phyloP scores from a whole-genome alignment of 2,329 filamentous ascomycete genomes.

The Parascedosporium putredinis region DNA sequence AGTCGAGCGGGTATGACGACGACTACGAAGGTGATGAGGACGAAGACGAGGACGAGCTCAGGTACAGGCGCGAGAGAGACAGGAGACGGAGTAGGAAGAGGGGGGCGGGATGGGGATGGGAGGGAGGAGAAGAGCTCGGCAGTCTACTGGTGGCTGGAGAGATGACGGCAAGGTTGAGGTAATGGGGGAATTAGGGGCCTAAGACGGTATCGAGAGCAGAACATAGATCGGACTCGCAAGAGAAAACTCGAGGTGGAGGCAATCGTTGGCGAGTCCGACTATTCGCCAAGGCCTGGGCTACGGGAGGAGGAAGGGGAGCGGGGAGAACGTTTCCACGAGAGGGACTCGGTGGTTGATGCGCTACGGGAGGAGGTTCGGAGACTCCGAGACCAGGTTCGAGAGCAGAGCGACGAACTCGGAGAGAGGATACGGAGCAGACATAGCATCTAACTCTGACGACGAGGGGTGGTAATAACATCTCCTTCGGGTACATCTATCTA shows the following conservation, averaged over 20 bases:
- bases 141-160: not conserved
- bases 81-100: not conserved
- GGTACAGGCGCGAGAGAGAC: not conserved
- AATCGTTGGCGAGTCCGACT: not conserved
- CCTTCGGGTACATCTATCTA: no score
- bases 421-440: slow-evolving; percentile 2
- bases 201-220: not conserved
- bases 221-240: not conserved
- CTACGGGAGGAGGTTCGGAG: not conserved
- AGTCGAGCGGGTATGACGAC: no score
- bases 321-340: not conserved
- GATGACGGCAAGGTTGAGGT: not conserved
- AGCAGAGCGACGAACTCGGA: slow-evolving; percentile 2
- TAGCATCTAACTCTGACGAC: slow-evolving; percentile 3
- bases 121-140: not conserved
- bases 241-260: not conserved
- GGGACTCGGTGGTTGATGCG: not conserved
- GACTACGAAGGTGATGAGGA: not conserved
- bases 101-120: not conserved
- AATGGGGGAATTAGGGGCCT: not conserved
- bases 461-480: no score
- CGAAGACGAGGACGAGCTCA: not conserved
- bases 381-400: not conserved
- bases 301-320: slow-evolving; percentile 1
- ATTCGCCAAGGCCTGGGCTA: not conserved